These are phyloP conservation scores for Blastobotrys niveus DNA, from an alignment of 1,139 yeast genomes.

Conservation along the genomic window DNA sequence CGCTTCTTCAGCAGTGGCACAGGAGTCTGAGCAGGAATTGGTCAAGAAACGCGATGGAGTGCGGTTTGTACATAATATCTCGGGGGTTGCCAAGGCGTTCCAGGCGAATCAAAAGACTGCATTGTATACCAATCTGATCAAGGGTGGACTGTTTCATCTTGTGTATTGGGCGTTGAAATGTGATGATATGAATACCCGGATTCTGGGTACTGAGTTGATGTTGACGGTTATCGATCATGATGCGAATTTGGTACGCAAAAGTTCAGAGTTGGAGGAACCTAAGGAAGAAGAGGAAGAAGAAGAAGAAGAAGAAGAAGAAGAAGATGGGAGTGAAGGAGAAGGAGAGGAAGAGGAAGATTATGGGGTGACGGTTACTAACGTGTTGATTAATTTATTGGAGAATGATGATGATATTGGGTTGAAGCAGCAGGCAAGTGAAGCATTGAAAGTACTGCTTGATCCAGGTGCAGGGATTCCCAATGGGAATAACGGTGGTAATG, in stretches of 20 bases:
- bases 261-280: neutral
- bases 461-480: conserved; percentile 4
- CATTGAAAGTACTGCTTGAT: conserved; percentile 52
- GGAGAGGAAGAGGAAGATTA: conserved; percentile 2
- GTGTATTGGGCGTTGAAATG: conserved; percentile 61
- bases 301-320: neutral
- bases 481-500: too few species aligned
- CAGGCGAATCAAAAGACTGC: conserved; percentile 59
- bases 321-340: conserved; percentile 8
- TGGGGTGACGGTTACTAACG: conserved; percentile 39
- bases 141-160: conserved; percentile 64
- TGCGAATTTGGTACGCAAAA: conserved; percentile 32
- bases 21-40: conserved; percentile 19
- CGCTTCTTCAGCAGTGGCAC: too few species aligned
- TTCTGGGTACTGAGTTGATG: conserved; percentile 75
- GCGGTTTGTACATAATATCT: conserved; percentile 72
- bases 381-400: conserved; percentile 56
- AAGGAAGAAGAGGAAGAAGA: too few species aligned
- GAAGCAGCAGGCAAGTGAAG: conserved; percentile 78
- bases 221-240: conserved; percentile 83
- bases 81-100: conserved; percentile 64
- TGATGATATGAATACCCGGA: conserved; percentile 48
- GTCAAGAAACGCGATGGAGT: conserved; percentile 60
- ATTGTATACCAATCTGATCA: conserved; percentile 60
- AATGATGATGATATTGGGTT: conserved; percentile 66